A percentile compares a stretch with the other conserved stretches of the same genome.
These are phyloP conservation scores for Linnemannia zychae DNA, from an alignment of 192 early-diverging fungal species.

Conservation along the genomic window DNA sequence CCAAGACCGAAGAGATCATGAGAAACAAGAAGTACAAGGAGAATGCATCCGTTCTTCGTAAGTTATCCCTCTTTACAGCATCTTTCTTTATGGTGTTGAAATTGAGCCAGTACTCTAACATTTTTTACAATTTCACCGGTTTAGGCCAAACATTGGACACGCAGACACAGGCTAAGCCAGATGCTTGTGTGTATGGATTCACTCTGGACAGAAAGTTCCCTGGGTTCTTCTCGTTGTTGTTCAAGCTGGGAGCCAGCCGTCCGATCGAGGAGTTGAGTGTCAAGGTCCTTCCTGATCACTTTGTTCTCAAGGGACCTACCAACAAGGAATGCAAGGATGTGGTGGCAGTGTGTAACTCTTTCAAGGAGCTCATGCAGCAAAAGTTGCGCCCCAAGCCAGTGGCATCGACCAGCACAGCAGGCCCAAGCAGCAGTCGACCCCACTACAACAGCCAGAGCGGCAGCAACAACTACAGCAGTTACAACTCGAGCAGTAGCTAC, in stretches of 20 bases:
- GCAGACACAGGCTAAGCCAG: constrained; percentile 67
- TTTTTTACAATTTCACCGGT: constrained; percentile 8
- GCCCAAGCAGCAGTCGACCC: constrained; percentile 24
- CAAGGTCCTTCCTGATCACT: constrained; percentile 83
- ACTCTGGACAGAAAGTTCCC: constrained; percentile 75
- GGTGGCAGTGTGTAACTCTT: constrained; percentile 81
- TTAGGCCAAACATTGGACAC: constrained; percentile 63
- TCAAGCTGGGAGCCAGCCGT: constrained; percentile 78
- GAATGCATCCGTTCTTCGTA: constrained; percentile 69
- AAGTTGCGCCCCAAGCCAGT: constrained; percentile 39
- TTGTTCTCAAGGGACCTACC: constrained; percentile 75
- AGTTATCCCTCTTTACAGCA: constrained; percentile 43
- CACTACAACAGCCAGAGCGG: constrained; percentile 45
- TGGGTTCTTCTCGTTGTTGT: constrained; percentile 82
- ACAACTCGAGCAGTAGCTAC: constrained; percentile 32
- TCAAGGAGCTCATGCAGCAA: constrained; percentile 63
- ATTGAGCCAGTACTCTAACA: constrained; percentile 22
- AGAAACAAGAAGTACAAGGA: constrained; percentile 85
- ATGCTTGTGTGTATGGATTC: constrained; percentile 88
- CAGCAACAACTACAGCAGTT: constrained; percentile 21
- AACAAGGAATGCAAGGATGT: constrained; percentile 80
- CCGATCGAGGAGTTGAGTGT: constrained; percentile 78
- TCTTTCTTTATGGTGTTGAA: constrained; percentile 30
- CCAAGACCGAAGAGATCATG: constrained; percentile 77
- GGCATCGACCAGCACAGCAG: constrained; percentile 12